These are phyloP conservation scores for Diversispora epigaea DNA, from an alignment of 192 early-diverging fungal genomes.

Conservation along the genomic window DNA sequence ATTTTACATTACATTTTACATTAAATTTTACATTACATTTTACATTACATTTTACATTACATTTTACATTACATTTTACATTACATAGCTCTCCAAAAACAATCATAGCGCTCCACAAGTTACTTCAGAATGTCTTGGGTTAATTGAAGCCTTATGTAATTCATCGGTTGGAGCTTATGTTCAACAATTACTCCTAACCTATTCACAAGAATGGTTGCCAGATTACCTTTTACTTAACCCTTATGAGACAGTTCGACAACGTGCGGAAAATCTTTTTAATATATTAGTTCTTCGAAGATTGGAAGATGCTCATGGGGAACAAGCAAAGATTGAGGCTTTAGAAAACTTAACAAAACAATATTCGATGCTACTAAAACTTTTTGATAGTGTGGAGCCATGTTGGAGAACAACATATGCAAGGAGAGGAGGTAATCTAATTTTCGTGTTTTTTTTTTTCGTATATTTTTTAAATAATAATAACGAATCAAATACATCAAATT, in stretches of 20 bases:
- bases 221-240: slow-evolving; percentile 15
- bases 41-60: not conserved
- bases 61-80: not conserved
- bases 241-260: slow-evolving; percentile 17
- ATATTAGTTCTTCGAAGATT: slow-evolving; percentile 16
- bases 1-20: not conserved
- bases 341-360: slow-evolving; percentile 5
- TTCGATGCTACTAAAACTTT: slow-evolving; percentile 3
- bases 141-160: slow-evolving; percentile 18
- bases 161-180: slow-evolving; percentile 13
- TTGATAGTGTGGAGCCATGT: not conserved
- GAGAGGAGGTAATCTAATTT: slow-evolving; percentile 26
- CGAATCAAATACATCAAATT: not conserved
- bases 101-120: slow-evolving; percentile 9
- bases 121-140: slow-evolving; percentile 17
- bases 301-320: slow-evolving; percentile 6
- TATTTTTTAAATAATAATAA: not conserved
- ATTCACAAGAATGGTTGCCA: slow-evolving; percentile 9
- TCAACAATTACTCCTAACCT: not conserved
- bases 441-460: too few species aligned
- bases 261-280: slow-evolving; percentile 17
- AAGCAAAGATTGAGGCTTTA: not conserved
- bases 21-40: not conserved
- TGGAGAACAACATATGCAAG: slow-evolving; percentile 14
- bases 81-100: slow-evolving; percentile 1